Base-by-base conservation (phyloP, 257 asterid species). In the Solanum ossicruentum region DNA sequence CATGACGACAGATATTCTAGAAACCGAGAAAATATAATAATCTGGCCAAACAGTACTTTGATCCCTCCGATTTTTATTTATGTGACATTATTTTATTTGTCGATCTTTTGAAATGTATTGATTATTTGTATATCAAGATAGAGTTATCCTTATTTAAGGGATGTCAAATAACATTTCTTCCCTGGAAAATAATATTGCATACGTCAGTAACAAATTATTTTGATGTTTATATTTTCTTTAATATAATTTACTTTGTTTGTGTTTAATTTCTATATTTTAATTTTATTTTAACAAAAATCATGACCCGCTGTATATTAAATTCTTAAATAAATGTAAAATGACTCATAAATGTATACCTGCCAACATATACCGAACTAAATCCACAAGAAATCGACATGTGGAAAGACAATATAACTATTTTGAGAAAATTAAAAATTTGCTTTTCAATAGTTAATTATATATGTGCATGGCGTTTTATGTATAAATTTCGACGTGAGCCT, bases 381-480 rank as follows among this genome's bases (percentile, higher is more conserved):
- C 65, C 75, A 83, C 66, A 55, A 36, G 65, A 67, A 75, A 57
- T 43, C 16, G 89, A 86, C 90, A 87, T 81, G 87, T 88, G 91
- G 83, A 88, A 86, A 90, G 87, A 66, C 51, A 47, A 18, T 3
- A 21, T 39, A 82, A 26, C 92, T 80, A 86, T 88, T 89, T 90
- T 70, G 26, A 92, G 98, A 84, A 91, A 91, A 89, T 86, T 88
- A 69, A 88, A 89, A 88, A 83, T 84, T 84, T 21, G 87, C 96
- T 93, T 95, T 93, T 92, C 86, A 81, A 85, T 82, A 87, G 87
- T 75, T 71, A 85, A 79, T 93, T 83, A 39, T 55, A 55, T 85
- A 78, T 89, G 89, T 80, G 73, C 89, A 71, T 86, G 70, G 85
- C 69, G 32, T 77, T 67, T 79, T 87, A 78, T 61, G 51, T 17